These are phyloP conservation scores for Epicoccum sorghinum DNA, from an alignment of 2,329 filamentous ascomycete genomes.

Conservation along the genomic window DNA sequence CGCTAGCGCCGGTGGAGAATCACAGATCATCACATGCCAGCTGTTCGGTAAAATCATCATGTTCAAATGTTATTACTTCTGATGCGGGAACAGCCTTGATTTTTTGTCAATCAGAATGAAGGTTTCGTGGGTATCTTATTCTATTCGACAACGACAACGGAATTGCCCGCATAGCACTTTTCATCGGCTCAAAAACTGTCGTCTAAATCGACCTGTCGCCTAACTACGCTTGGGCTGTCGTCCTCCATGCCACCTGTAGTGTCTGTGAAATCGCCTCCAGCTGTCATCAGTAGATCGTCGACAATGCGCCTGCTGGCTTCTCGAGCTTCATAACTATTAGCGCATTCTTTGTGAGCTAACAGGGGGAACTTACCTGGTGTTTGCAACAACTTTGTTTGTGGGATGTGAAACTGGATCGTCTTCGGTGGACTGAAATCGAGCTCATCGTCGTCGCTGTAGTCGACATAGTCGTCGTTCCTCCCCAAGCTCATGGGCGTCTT, in stretches of 20 bases:
- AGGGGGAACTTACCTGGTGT: constrained; percentile 68
- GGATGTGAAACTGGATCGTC: constrained; percentile 84
- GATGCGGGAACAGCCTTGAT: too few relatives aligned
- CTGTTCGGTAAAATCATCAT: neutral
- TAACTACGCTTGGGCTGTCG: constrained; percentile 56
- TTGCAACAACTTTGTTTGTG: constrained; percentile 76
- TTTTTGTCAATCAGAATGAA: too few relatives aligned
- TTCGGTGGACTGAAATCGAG: constrained; percentile 84
- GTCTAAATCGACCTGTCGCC: constrained; percentile 53
- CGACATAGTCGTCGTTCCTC: constrained; percentile 60
- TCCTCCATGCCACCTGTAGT: constrained; percentile 50
- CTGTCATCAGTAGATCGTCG: constrained; percentile 77
- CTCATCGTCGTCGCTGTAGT: constrained; percentile 71
- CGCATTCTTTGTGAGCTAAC: neutral
- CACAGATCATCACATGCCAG: constrained; percentile 12
- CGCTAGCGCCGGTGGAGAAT: constrained; percentile 17
- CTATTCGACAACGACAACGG: constrained; percentile 3
- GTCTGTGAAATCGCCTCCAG: constrained; percentile 66
- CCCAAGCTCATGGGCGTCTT: constrained; percentile 58
- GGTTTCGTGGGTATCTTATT: constrained; percentile 16
- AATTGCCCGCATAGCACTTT: neutral
- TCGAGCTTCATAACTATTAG: constrained; percentile 59
- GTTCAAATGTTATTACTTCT: too few relatives aligned
- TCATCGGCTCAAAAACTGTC: constrained; percentile 51
- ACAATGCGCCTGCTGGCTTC: constrained; percentile 84